Evolutionary conservation across 257 asterid genomes (phyloP).

Genomic region (Hygrophila difformis): DNA sequence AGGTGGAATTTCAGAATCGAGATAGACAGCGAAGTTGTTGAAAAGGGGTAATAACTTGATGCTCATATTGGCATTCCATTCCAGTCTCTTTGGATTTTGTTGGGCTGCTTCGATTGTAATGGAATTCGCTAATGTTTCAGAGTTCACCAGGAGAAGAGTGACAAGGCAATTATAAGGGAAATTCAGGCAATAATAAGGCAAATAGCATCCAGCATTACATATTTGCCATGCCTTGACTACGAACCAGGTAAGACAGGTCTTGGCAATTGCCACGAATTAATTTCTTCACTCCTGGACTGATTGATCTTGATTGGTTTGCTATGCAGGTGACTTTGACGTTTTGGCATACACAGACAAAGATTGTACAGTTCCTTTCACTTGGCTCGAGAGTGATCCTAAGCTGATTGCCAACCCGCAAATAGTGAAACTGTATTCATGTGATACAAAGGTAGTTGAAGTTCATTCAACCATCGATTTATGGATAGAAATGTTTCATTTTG

Average conservation of each 20-base stretch:
- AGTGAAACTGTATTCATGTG: constrained; percentile 90
- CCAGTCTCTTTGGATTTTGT: too few relatives aligned
- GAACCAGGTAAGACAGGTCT: constrained; percentile 50
- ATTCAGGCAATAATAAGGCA: constrained; percentile 98
- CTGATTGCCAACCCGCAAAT: constrained; percentile 88
- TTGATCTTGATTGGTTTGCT: background rate
- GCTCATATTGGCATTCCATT: too few relatives aligned
- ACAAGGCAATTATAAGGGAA: constrained; percentile 90
- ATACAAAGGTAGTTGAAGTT: constrained; percentile 60
- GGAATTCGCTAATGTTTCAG: constrained; percentile 21
- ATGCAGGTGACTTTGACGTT: constrained; percentile 75
- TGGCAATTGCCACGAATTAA: too few relatives aligned
- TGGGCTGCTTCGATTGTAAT: too few relatives aligned
- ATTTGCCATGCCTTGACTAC: constrained; percentile 94
- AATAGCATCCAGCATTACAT: constrained; percentile 90
- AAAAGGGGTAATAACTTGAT: constrained; percentile 53
- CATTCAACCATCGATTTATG: background rate
- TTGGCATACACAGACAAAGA: constrained; percentile 82
- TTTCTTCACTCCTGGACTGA: too few relatives aligned
- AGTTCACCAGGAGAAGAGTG: constrained; percentile 82
- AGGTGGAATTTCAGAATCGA: constrained; percentile 96
- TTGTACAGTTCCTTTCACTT: constrained; percentile 77
- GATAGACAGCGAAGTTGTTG: constrained; percentile 72
- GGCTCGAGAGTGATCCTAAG: constrained; percentile 96
- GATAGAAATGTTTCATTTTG: background rate